A percentile compares a stretch with the other conserved stretches of the same genome.
Evolutionary conservation across 2,329 filamentous ascomycete genomes (phyloP).

Genomic region (Neofusicoccum sp.): DNA sequence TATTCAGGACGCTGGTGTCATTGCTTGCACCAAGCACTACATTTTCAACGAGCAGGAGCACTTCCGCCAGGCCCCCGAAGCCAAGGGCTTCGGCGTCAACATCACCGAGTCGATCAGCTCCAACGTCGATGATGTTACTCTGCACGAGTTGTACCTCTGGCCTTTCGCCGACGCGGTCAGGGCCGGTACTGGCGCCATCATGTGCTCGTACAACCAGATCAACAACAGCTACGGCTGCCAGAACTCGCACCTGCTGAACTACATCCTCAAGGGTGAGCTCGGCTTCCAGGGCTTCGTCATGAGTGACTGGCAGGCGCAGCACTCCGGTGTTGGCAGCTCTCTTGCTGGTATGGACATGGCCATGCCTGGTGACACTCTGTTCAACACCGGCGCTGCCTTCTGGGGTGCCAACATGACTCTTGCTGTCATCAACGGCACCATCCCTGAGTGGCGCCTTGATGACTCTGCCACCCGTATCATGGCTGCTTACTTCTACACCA

Average conservation of each 20-base stretch:
- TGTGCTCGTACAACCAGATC: slow-evolving; percentile 72
- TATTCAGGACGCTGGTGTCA: slow-evolving; percentile 79
- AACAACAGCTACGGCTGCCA: slow-evolving; percentile 83
- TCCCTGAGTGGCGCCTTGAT: slow-evolving; percentile 84
- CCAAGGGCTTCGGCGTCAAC: slow-evolving; percentile 62
- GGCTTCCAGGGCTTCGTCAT: slow-evolving; percentile 77
- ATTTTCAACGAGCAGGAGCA: slow-evolving; percentile 75
- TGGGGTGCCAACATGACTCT: slow-evolving; percentile 89
- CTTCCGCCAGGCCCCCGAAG: slow-evolving; percentile 65
- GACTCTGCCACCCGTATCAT: slow-evolving; percentile 89
- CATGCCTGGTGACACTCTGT: slow-evolving; percentile 84
- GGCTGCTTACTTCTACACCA: slow-evolving; percentile 66
- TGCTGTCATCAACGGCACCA: slow-evolving; percentile 83
- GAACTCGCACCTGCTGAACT: slow-evolving; percentile 75
- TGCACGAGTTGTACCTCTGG: slow-evolving; percentile 67
- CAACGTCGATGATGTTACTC: slow-evolving; percentile 65
- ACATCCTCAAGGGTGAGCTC: slow-evolving; percentile 75
- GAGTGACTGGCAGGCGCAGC: slow-evolving; percentile 77
- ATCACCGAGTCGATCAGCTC: slow-evolving; percentile 64
- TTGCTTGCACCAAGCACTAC: slow-evolving; percentile 75
- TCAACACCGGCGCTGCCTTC: slow-evolving; percentile 72
- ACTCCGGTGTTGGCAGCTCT: slow-evolving; percentile 67
- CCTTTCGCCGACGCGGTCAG: slow-evolving; percentile 56
- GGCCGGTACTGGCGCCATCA: slow-evolving; percentile 53
- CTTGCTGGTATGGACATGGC: slow-evolving; percentile 79